These are phyloP conservation scores for Fomitopsis schrenkii DNA, from an alignment of 1,284 basidiomycete species.

Conservation along the genomic window DNA sequence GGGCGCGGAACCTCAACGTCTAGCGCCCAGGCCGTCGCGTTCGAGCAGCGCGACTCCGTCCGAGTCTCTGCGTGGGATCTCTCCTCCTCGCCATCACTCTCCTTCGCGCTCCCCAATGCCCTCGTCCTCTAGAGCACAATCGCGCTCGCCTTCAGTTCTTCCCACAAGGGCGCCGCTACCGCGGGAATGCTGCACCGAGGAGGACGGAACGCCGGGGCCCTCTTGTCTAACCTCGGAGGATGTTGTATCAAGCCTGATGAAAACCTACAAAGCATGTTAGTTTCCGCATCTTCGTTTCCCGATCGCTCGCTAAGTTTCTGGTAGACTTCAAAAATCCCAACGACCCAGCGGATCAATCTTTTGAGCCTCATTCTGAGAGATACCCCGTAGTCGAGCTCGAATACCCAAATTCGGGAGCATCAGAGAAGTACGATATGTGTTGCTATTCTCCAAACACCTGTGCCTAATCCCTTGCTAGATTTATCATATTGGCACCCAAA, in stretches of 20 bases:
- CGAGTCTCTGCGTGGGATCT: not conserved
- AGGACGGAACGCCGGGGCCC: slow-evolving; percentile 47
- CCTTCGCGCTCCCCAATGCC: slow-evolving; percentile 13
- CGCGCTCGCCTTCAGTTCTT: slow-evolving; percentile 29
- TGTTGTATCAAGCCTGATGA: slow-evolving; percentile 55
- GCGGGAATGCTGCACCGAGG: slow-evolving; percentile 45
- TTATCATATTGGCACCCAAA: slow-evolving; percentile 66
- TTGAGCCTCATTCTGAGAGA: slow-evolving; percentile 52
- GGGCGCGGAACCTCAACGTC: not conserved
- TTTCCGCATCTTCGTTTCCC: slow-evolving; percentile 10
- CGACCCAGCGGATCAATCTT: slow-evolving; percentile 54
- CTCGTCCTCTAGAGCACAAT: slow-evolving; percentile 17
- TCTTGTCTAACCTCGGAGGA: slow-evolving; percentile 55
- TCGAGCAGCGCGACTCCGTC: slow-evolving; percentile 15
- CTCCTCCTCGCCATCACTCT: slow-evolving; percentile 16
- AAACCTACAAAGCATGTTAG: slow-evolving; percentile 65
- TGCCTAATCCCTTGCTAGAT: slow-evolving; percentile 36
- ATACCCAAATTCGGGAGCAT: slow-evolving; percentile 63
- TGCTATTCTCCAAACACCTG: slow-evolving; percentile 1
- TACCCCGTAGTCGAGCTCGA: slow-evolving; percentile 64
- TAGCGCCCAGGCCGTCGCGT: slow-evolving; percentile 17
- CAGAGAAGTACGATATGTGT: slow-evolving; percentile 47
- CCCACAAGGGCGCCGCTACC: slow-evolving; percentile 19
- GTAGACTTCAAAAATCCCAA: slow-evolving; percentile 63
- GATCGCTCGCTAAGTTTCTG: not conserved